Percentiles rank a stretch among this genome's conserved stretches.
Conservation (phyloP, 208 protist genomes). For the Leptomonas pyrrhocoris region DNA sequence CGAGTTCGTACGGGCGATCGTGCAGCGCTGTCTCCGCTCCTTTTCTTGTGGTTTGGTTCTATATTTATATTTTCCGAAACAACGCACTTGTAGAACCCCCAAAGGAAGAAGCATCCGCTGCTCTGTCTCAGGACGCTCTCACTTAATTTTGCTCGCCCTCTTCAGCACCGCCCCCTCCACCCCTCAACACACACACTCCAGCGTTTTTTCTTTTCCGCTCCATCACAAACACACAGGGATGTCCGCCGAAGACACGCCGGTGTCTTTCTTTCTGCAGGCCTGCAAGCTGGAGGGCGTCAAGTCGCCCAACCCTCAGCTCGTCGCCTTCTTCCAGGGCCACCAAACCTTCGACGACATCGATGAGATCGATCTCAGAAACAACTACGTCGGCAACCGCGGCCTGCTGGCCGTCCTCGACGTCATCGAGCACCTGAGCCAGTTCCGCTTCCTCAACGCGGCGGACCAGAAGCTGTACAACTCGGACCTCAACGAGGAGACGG, state of each 20-base stretch:
- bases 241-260: conserved; percentile 60
- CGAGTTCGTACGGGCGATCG: too few species aligned
- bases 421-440: conserved; percentile 73
- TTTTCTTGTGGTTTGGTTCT: background rate
- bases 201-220: background rate
- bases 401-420: conserved; percentile 82
- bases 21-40: too few species aligned
- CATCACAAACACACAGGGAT: conserved; percentile 13
- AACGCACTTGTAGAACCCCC: too few species aligned
- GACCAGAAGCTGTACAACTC: conserved; percentile 93
- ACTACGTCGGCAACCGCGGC: conserved; percentile 90
- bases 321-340: conserved; percentile 73
- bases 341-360: conserved; percentile 68
- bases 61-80: too few species aligned
- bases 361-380: conserved; percentile 84
- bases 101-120: too few species aligned
- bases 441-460: conserved; percentile 78
- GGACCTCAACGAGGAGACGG: conserved; percentile 85
- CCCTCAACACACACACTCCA: background rate
- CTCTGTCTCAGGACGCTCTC: too few species aligned
- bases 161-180: too few species aligned
- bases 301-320: conserved; percentile 74
- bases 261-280: conserved; percentile 63
- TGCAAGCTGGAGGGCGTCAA: conserved; percentile 86
- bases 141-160: too few species aligned